These are phyloP conservation scores for Talaromyces borbonicus DNA, from an alignment of 495 filamentous ascomycete species.

Conservation along the genomic window DNA sequence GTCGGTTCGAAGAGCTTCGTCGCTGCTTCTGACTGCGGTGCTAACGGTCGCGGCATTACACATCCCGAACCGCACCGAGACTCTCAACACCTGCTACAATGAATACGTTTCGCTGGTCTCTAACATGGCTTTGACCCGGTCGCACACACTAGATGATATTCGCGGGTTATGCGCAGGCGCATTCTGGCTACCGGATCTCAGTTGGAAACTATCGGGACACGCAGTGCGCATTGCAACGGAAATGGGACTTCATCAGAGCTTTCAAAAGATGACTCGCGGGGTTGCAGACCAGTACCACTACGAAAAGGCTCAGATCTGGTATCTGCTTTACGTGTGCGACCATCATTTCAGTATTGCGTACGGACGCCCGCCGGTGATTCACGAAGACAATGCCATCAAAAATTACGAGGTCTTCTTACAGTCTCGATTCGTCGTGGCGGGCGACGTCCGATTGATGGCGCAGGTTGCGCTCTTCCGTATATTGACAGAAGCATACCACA, in stretches of 20 bases:
- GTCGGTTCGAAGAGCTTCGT: conserved; percentile 39
- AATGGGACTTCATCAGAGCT: conserved; percentile 41
- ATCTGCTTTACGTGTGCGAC: conserved; percentile 46
- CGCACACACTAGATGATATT: conserved; percentile 41
- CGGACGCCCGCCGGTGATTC: conserved; percentile 43
- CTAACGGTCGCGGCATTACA: conserved; percentile 45
- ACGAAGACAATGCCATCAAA: conserved; percentile 42
- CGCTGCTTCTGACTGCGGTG: conserved; percentile 40
- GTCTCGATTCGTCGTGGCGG: conserved; percentile 34
- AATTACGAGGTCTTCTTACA: conserved; percentile 44
- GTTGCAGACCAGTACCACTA: conserved; percentile 42
- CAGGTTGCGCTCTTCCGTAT: conserved; percentile 51
- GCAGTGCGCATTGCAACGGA: conserved; percentile 47
- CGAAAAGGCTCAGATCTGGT: conserved; percentile 39
- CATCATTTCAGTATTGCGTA: conserved; percentile 48
- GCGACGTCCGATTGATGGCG: conserved; percentile 43
- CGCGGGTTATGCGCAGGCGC: conserved; percentile 42
- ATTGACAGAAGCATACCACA: conserved; percentile 46
- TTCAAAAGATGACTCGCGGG: conserved; percentile 36
- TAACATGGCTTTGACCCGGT: conserved; percentile 39
- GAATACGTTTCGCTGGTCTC: conserved; percentile 45
- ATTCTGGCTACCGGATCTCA: conserved; percentile 44
- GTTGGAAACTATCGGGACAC: conserved; percentile 45
- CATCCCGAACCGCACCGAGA: conserved; percentile 39
- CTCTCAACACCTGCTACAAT: conserved; percentile 39